Base-by-base conservation (phyloP, 306 rosid species). In the Acacia acuminata region DNA sequence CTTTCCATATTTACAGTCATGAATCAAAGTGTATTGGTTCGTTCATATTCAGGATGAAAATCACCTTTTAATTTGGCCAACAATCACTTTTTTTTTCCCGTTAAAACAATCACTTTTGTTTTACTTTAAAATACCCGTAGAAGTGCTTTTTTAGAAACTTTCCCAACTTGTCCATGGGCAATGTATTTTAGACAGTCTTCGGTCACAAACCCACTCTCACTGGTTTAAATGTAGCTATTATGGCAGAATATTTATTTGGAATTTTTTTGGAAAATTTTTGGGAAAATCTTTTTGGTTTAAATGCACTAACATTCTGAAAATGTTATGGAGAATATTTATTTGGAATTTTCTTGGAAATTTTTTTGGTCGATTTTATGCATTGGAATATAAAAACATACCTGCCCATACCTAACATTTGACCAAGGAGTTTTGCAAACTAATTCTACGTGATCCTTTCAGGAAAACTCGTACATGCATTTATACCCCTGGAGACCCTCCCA, bases 401-500 rank as follows among this genome's bases (percentile, higher is more conserved):
- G 51, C 68, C 44, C 67, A 55, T 82, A 67, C 60, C 63, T 24
- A 70, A 43, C 66, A 22, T 9, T 50, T 30, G 80, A 27, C 81
- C 42, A 43, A 50, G 81, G 51, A 74, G 77, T 40, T 79, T 51
- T 77, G 47, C 86, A 65, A 40, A 72, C 75, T 84, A 71, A 82
- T 81, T 65, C 51, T 47, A 48, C 61, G 47, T 32, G 77, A 82
- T 73, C 64, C 77, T 81, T 82, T 75, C 90, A 96, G 99, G 85
- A 91, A 92, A 83, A 88, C 98, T 75, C 98, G 97, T 44, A 96
- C 97, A 6, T 90, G 94, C 78, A 91, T 96, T 76, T 88, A 79
- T 89, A 92, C 98, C 72, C 89, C 94, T 19, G 99, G 94, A 82
- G 90, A 92, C 80, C 98, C 98, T 90, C 90, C 92, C 48, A 64